Evolutionary conservation across 352 stramenopile species (phyloP).

Genomic region (Pythium phragmitis): DNA sequence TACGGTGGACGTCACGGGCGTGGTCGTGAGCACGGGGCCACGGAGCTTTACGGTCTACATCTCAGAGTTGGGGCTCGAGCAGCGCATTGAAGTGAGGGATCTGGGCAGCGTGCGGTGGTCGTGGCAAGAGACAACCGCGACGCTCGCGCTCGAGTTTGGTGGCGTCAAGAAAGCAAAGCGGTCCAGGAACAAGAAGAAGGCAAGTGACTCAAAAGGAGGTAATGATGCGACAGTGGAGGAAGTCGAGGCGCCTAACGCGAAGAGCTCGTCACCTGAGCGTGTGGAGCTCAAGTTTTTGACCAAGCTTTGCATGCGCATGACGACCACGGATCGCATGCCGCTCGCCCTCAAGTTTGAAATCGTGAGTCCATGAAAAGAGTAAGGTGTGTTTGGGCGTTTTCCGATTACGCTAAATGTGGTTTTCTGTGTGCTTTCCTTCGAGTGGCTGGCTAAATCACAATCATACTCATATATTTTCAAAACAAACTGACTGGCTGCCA

Average conservation of each 20-base stretch:
- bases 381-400: neutral
- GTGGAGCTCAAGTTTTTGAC: conserved; percentile 65
- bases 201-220: neutral
- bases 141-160: conserved; percentile 42
- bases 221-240: conserved; percentile 6
- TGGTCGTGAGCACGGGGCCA: conserved; percentile 69
- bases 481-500: neutral
- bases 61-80: conserved; percentile 67
- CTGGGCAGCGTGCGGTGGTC: conserved; percentile 34
- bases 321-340: conserved; percentile 65
- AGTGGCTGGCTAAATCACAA: neutral
- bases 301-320: conserved; percentile 60
- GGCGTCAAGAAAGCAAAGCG: conserved; percentile 17
- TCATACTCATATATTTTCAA: neutral
- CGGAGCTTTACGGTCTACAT: conserved; percentile 83
- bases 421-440: neutral
- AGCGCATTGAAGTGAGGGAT: conserved; percentile 57
- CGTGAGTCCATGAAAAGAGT: conserved; percentile 25
- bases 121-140: conserved; percentile 52
- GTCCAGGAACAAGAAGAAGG: conserved; percentile 17
- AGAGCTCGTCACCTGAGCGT: neutral
- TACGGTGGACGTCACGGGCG: conserved; percentile 57
- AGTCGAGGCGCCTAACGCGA: too few relatives aligned
- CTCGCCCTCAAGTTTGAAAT: conserved; percentile 54
- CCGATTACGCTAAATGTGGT: neutral